phyloP scores from a whole-genome alignment of 192 early-diverging fungal species.

The Backusella australiensis region DNA sequence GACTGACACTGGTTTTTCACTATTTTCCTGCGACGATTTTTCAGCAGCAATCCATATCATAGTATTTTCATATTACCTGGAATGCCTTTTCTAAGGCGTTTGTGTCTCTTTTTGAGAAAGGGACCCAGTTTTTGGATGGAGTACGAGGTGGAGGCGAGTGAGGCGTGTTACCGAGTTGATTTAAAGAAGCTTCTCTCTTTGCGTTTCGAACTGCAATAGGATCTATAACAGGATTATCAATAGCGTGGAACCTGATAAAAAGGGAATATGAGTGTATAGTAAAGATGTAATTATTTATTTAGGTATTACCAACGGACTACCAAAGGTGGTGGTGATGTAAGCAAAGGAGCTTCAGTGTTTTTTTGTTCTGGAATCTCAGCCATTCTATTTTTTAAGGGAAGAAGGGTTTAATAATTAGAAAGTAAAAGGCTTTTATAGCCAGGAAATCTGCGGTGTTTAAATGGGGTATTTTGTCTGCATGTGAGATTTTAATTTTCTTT shows the following conservation, averaged over 20 bases:
- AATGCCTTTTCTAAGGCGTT: slow-evolving; percentile 51
- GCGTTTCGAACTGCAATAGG: slow-evolving; percentile 19
- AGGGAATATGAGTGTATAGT: neutral
- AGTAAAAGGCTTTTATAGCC: neutral
- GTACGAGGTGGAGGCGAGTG: slow-evolving; percentile 29
- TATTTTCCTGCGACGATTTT: slow-evolving; percentile 14
- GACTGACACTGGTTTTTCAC: slow-evolving; percentile 52
- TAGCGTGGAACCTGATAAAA: slow-evolving; percentile 45
- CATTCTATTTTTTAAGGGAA: neutral
- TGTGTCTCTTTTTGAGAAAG: slow-evolving; percentile 55
- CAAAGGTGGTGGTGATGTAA: neutral
- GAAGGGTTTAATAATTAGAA: neutral
- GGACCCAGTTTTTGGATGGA: slow-evolving; percentile 42
- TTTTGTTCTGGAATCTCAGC: neutral
- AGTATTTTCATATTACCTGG: slow-evolving; percentile 21
- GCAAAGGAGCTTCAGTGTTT: neutral
- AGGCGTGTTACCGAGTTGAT: slow-evolving; percentile 19
- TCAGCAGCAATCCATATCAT: neutral
- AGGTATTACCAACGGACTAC: slow-evolving; percentile 8
- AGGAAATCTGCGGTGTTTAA: neutral
- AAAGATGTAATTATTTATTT: neutral
- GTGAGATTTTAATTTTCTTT: neutral
- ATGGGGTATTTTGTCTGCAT: neutral
- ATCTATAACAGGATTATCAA: slow-evolving; percentile 37
- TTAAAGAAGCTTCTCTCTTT: slow-evolving; percentile 22